These are phyloP conservation scores for Pelagomonas calceolata DNA, from an alignment of 108 stramenopile genomes.

Conservation along the genomic window DNA sequence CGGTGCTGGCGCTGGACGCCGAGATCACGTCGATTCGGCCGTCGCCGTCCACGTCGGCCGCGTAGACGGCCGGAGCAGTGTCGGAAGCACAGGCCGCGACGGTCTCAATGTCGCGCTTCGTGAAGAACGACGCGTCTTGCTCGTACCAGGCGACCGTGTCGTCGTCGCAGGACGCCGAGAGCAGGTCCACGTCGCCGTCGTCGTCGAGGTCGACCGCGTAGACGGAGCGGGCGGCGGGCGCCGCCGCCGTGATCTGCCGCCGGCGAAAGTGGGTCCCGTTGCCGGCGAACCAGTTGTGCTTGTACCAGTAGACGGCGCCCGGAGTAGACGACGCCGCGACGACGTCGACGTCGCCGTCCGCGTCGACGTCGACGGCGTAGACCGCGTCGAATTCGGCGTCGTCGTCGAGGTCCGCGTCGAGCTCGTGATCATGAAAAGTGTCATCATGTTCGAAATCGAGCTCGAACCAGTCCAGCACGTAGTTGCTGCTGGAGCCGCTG, in stretches of 20 bases:
- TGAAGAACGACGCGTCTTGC: slow-evolving; percentile 8
- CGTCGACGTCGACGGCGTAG: slow-evolving; percentile 15
- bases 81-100: no score
- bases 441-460: neutral
- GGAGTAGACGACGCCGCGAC: slow-evolving; percentile 19
- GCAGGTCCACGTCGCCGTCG: slow-evolving; percentile 26
- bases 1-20: no score
- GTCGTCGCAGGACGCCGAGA: slow-evolving; percentile 17
- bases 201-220: slow-evolving; percentile 15
- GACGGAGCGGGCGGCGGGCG: neutral
- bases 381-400: slow-evolving; percentile 13
- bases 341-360: slow-evolving; percentile 25
- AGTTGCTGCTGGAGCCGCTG: no score
- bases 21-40: no score
- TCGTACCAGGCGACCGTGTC: slow-evolving; percentile 26
- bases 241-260: no score
- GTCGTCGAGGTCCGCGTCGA: slow-evolving; percentile 12
- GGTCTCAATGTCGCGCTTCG: no score
- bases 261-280: no score
- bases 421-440: neutral
- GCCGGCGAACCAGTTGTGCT: no score
- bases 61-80: no score
- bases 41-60: no score
- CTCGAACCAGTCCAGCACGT: no score
- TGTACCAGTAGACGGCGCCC: neutral